Base-by-base conservation (phyloP, 2,329 filamentous ascomycete genomes). In the Magnaporthiopsis poae region DNA sequence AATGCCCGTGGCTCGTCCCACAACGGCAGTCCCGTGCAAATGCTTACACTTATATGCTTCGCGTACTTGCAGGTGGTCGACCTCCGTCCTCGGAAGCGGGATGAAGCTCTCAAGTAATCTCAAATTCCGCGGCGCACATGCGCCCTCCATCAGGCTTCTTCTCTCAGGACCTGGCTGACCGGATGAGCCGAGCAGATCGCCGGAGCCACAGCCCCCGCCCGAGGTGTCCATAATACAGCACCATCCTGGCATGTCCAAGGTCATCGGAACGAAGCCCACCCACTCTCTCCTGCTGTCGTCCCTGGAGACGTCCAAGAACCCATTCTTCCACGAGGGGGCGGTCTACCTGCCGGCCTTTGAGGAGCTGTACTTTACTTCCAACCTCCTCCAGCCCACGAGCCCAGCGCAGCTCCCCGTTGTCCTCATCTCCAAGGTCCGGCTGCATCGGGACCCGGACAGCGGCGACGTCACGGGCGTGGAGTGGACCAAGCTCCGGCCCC, bases 251-350 rank as follows among this genome's bases (percentile, higher is more conserved):
- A 77, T 82, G 65, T 65, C 60, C n/a, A 66, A 67, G 0, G 65
- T 82, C 5, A 71, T 77, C 56, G 77, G 78, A 11, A 52, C 70
- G 4, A 68, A 68, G 2, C 76, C 77, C 8, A 73, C 68, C 0
- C 77, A 77, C 65, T 78, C 79, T 3, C 76, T 80, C 18, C 73
- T 82, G 11, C 74, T 82, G 33, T 78, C 78, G 5, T 77, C 80
- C 0, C 69, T 72, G 5, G 74, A 77, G 33, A 71, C 74, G 7
- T 78, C 78, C 31, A 74, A 75, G 21, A 81, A 78, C 59, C 77
- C 80, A 9, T 80, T 83, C 70, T 84, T 82, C 69, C 74, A 80
- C 70, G 75, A 76, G 63, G 80, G 77, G 5, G 82, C 80, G 67
- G 77, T 79, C 36, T 81, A 78, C 69, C 52, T 79, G 5, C 72